These are phyloP conservation scores for Phtheirospermum japonicum DNA, from an alignment of 257 asterid species.

Conservation along the genomic window DNA sequence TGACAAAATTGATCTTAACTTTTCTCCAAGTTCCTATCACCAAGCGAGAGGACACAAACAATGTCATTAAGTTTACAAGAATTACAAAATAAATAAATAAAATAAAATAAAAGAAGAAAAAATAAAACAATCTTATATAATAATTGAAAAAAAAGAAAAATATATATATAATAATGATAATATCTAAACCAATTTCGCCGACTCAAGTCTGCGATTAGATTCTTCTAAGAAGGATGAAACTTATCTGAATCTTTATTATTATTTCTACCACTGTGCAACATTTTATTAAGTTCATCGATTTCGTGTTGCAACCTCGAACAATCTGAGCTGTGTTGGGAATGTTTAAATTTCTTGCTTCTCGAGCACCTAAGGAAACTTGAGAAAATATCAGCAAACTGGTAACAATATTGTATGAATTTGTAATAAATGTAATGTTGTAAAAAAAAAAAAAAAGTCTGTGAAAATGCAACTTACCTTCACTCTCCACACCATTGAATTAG, in stretches of 20 bases:
- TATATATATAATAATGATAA: no score
- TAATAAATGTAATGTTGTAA: no score
- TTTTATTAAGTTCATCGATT: constrained; percentile 60
- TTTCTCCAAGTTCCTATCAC: constrained; percentile 60
- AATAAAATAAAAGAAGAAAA: no score
- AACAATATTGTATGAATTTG: no score
- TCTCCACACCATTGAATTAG: constrained; percentile 33
- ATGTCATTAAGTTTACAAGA: constrained; percentile 11
- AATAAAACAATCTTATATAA: no score
- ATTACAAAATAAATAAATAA: no score
- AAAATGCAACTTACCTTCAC: constrained; percentile 39
- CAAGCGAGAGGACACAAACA: neutral
- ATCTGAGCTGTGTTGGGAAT: constrained; percentile 35
- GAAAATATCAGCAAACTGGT: constrained; percentile 18
- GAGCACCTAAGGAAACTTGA: constrained; percentile 45
- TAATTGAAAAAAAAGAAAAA: no score
- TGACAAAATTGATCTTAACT: constrained; percentile 49
- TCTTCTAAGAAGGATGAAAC: constrained; percentile 35
- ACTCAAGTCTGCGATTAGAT: constrained; percentile 43
- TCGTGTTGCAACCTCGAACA: constrained; percentile 48
- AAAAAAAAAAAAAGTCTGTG: neutral
- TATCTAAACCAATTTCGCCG: constrained; percentile 53
- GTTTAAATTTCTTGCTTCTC: constrained; percentile 50
- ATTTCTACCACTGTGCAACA: constrained; percentile 31
- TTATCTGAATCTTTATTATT: constrained; percentile 30